These are phyloP conservation scores for Calocera cornea DNA, from an alignment of 768 basidiomycete genomes.

Conservation along the genomic window DNA sequence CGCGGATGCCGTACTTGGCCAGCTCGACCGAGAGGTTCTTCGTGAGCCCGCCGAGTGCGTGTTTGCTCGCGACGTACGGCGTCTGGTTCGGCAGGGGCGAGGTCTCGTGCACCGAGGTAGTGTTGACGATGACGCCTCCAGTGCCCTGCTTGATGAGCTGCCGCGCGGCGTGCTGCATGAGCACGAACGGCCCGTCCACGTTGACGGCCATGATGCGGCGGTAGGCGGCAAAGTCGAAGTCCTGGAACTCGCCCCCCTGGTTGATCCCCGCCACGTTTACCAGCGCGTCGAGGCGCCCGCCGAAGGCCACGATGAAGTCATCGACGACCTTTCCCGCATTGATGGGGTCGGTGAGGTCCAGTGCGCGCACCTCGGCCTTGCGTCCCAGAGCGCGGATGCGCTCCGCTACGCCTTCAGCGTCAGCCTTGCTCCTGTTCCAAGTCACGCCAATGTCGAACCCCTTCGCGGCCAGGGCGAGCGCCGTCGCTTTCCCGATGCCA, in stretches of 20 bases:
- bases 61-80: slow-evolving; percentile 7
- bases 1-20: slow-evolving; percentile 8
- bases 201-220: background rate
- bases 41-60: slow-evolving; percentile 8
- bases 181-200: slow-evolving; percentile 6
- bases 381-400: background rate
- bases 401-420: background rate
- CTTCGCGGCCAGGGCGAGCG: slow-evolving; percentile 34
- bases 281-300: background rate
- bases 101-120: background rate
- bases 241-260: background rate
- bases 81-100: background rate
- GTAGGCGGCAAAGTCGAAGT: background rate
- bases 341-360: background rate
- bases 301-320: background rate
- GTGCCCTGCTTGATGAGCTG: background rate
- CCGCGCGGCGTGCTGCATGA: slow-evolving; percentile 7
- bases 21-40: slow-evolving; percentile 8
- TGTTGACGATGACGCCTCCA: slow-evolving; percentile 6
- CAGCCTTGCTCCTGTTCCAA: background rate
- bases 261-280: slow-evolving; percentile 5
- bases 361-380: background rate
- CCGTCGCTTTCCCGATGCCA: slow-evolving; percentile 39
- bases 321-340: background rate
- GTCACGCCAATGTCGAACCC: slow-evolving; percentile 36